These are phyloP conservation scores for Phytophthora lateralis DNA, from an alignment of 352 stramenopile genomes.

Conservation along the genomic window DNA sequence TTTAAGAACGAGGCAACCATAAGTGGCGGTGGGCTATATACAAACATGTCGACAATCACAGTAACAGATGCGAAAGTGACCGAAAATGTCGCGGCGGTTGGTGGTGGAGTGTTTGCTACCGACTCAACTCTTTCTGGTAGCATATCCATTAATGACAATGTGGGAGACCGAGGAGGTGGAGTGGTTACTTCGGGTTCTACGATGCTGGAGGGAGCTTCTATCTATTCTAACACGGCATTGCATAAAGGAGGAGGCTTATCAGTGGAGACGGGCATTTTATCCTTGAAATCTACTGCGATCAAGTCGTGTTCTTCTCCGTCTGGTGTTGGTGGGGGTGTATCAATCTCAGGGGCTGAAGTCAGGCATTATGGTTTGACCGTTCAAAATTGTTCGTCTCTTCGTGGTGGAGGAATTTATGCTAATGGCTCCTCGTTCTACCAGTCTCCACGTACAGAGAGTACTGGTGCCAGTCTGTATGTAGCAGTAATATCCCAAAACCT, in stretches of 20 bases:
- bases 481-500: conserved; percentile 9
- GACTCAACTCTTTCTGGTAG: conserved; percentile 31
- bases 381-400: conserved; percentile 19
- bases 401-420: conserved; percentile 43
- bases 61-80: conserved; percentile 8
- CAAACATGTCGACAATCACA: conserved; percentile 8
- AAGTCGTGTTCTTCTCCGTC: conserved; percentile 15
- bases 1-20: conserved; percentile 15
- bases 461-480: background rate
- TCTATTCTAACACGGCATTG: conserved; percentile 29
- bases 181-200: conserved; percentile 13
- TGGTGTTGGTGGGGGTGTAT: conserved; percentile 39
- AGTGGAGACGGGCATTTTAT: conserved; percentile 24
- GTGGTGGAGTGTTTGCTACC: conserved; percentile 35
- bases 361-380: conserved; percentile 29
- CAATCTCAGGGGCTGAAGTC: conserved; percentile 19
- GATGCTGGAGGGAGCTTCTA: conserved; percentile 16
- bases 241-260: conserved; percentile 37
- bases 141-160: conserved; percentile 28
- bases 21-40: conserved; percentile 36
- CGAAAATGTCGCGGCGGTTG: conserved; percentile 28
- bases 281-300: conserved; percentile 29
- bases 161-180: conserved; percentile 35
- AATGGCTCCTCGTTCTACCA: conserved; percentile 30
- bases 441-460: conserved; percentile 9